Conservation (phyloP, 2,329 filamentous ascomycete genomes). For the Trichophyton simii region DNA sequence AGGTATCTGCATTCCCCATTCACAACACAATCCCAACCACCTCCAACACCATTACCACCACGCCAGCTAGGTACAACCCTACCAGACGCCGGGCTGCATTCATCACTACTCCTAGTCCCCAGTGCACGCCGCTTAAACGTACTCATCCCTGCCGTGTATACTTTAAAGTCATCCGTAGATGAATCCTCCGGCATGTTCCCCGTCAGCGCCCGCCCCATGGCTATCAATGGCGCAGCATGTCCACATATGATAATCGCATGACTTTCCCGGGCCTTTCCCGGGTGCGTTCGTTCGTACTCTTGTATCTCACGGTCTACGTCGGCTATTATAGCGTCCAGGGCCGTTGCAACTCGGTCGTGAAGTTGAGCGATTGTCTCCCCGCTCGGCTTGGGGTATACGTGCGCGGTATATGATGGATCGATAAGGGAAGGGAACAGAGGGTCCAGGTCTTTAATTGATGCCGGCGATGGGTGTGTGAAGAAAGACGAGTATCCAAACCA, state of each 20-base stretch:
- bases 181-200: conserved; percentile 60
- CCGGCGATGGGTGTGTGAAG: conserved; percentile 74
- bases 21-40: conserved; percentile 65
- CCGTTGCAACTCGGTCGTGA: conserved; percentile 64
- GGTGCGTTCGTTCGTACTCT: conserved; percentile 35
- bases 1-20: conserved; percentile 84
- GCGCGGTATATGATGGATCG: conserved; percentile 47
- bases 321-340: conserved; percentile 57
- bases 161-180: conserved; percentile 65
- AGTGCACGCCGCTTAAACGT: conserved; percentile 39
- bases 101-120: too few species aligned
- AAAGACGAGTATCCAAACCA: conserved; percentile 75
- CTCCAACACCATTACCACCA: conserved; percentile 50
- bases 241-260: conserved; percentile 65
- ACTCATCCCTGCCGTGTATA: conserved; percentile 71
- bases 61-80: conserved; percentile 39
- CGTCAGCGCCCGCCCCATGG: conserved; percentile 69
- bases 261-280: conserved; percentile 42
- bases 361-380: conserved; percentile 72
- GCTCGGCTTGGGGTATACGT: conserved; percentile 54
- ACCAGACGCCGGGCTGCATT: background rate
- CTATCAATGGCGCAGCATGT: conserved; percentile 83
- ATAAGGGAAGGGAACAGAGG: conserved; percentile 46
- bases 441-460: conserved; percentile 49
- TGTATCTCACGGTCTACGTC: conserved; percentile 51